Base-by-base conservation (phyloP, 768 basidiomycete genomes). In the Lepiota venenata region DNA sequence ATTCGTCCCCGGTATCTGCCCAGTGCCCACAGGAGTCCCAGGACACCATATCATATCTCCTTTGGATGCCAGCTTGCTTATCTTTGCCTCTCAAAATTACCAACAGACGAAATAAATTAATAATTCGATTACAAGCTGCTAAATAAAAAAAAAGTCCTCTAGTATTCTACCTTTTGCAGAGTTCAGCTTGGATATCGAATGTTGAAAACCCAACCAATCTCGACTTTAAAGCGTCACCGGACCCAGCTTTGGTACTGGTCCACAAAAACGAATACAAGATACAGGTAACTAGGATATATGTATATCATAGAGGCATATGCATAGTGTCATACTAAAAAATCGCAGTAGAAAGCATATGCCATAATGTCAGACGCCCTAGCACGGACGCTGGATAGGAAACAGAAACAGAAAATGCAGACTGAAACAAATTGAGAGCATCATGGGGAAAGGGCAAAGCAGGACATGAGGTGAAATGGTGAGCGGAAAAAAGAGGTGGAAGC, bases 381-480 rank as follows among this genome's bases (percentile, higher is more conserved):
- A 18, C 15, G 21, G 36, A 0, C 35, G 41, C 16, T 21, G 21
- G 27, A 22, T 18, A 52, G 55, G 54, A 55, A 29, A 56, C 47
- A 20, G 50, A 54, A 56, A 58, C 32, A 50, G 39, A 48, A 47
- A 11, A 56, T 57, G 52, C 35, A 36, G 51, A 58, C 41, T 37
- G 22, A 9, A 20, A 11, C 40, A 50, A 32, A 11, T 9, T 32
- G 32, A 32, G 10, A 32, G 32, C 32, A 32, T 32, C 32, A 32
- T 32, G 49, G 6, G 37, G 50, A 44, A 61, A 54, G n/a, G 48
- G 57, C 49, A 45, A 58, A 49, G 47, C 48, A 54, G 56, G 52
- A 50, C 56, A 50, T 52, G 47, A 57, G 35, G 56, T 57, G 32
- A 55, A 41, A 20, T 16, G 29, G 11, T n/a, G 18, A 16, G 38